These are phyloP conservation scores for Begonia masoniana DNA, from an alignment of 306 rosid genomes.

Conservation along the genomic window DNA sequence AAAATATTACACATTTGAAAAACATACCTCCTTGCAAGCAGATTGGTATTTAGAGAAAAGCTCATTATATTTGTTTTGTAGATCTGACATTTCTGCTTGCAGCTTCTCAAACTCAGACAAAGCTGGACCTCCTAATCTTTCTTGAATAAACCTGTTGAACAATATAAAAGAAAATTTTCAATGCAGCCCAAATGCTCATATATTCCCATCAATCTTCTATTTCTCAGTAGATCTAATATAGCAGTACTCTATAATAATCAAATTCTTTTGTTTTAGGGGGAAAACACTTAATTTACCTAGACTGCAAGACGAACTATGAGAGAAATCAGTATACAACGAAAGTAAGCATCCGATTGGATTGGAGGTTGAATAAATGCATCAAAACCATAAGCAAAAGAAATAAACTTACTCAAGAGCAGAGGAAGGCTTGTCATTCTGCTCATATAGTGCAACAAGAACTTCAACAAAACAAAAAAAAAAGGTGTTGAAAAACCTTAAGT, in stretches of 20 bases:
- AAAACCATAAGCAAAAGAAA: not conserved
- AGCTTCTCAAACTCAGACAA: constrained; percentile 51
- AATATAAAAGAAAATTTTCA: constrained; percentile 2
- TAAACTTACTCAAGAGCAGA: constrained; percentile 78
- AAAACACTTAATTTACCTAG: not conserved
- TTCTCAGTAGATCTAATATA: too few species aligned
- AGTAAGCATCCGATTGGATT: too few species aligned
- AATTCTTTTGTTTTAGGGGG: not conserved
- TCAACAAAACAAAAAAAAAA: constrained; percentile 9
- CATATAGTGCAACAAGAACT: constrained; percentile 87
- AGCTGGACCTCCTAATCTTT: constrained; percentile 72
- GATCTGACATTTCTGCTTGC: constrained; percentile 65
- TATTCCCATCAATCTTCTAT: too few species aligned
- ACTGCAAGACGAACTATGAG: not conserved
- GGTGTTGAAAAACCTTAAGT: constrained; percentile 2
- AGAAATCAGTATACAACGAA: too few species aligned
- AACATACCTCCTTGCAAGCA: constrained; percentile 61
- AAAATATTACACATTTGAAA: not conserved
- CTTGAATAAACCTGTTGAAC: constrained; percentile 63
- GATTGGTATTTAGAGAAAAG: constrained; percentile 51
- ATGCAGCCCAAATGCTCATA: not conserved
- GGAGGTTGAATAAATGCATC: not conserved
- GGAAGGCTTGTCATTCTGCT: constrained; percentile 93
- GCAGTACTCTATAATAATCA: not conserved
- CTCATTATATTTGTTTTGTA: constrained; percentile 47